Base-by-base conservation (phyloP, 2,329 filamentous ascomycete species). In the Teratosphaeria gauchensis region DNA sequence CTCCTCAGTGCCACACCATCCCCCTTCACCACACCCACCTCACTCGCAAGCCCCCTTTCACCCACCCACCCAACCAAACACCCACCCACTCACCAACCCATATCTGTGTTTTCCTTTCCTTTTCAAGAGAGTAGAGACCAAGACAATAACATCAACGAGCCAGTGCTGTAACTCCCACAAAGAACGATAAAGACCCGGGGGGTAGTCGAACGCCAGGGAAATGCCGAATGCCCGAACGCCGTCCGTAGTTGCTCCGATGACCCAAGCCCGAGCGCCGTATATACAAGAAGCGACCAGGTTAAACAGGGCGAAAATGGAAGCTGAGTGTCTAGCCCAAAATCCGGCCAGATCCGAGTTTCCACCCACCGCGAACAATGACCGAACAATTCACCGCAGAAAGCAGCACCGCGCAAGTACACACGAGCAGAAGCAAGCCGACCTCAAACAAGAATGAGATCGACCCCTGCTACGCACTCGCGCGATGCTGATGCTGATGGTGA, bases 121-220 rank as follows among this genome's bases (percentile, higher is more conserved):
- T 28, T 28, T 28, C 4, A 2, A 2, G 4, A 28, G 24, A 28
- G 24, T 28, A 28, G 24, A 28, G 24, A 28, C 24, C 24, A 28
- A 28, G 24, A 28, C 24, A 28, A 28, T 28, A 28, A 4, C 2
- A 28, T 28, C 24, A 28, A 28, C 24, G 24, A 28, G 4, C 24
- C 24, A 28, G 24, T 28, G 24, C 24, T 28, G 24, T 28, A 28
- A 28, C 4, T 28, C 24, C 24, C 24, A 28, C 24, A 28, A 28
- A 28, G 24, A 28, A 28, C 24, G 24, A 28, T 28, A 4, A 28
- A 28, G 24, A 28, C 24, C 2, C 24, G 2, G 2, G 2, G 24
- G 24, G 24, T 28, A 28, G 24, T 53, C 46, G 21, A 57, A 57
- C 55, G 48, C 55, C 55, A 53, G 21, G 38, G 11, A 57, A 57